These are phyloP conservation scores for Xerocomus minutiporus DNA, from an alignment of 1,284 basidiomycete genomes.

Conservation along the genomic window DNA sequence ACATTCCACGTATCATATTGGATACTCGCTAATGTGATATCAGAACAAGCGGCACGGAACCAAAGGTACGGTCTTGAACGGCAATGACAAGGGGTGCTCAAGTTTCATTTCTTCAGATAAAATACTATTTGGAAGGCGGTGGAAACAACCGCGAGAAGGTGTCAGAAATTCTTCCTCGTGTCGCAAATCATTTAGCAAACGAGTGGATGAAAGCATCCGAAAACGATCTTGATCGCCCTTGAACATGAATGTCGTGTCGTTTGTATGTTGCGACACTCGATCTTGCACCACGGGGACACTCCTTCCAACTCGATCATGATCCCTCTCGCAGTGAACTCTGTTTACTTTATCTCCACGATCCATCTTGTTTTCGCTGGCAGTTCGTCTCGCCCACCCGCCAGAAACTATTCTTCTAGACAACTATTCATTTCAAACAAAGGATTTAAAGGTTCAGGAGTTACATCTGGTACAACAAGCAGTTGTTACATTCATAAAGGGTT, in stretches of 20 bases:
- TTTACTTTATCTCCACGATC: too few species aligned
- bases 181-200: slow-evolving; percentile 56
- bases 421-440: too few species aligned
- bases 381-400: too few species aligned
- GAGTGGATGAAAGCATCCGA: slow-evolving; percentile 65
- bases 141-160: slow-evolving; percentile 48
- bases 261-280: neutral
- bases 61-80: slow-evolving; percentile 53
- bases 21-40: slow-evolving; percentile 1
- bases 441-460: neutral
- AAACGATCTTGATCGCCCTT: slow-evolving; percentile 49
- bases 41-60: slow-evolving; percentile 84
- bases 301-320: neutral
- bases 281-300: too few species aligned
- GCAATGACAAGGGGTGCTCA: slow-evolving; percentile 1
- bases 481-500: neutral
- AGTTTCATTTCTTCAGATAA: slow-evolving; percentile 48
- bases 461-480: neutral
- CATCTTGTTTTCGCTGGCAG: too few species aligned
- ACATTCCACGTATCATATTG: slow-evolving; percentile 12
- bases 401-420: too few species aligned
- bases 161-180: slow-evolving; percentile 42
- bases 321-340: neutral
- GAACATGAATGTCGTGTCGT: slow-evolving; percentile 1
- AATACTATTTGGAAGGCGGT: slow-evolving; percentile 77